phyloP scores from a whole-genome alignment of 805 yeast species.

The Candida easanensis region DNA sequence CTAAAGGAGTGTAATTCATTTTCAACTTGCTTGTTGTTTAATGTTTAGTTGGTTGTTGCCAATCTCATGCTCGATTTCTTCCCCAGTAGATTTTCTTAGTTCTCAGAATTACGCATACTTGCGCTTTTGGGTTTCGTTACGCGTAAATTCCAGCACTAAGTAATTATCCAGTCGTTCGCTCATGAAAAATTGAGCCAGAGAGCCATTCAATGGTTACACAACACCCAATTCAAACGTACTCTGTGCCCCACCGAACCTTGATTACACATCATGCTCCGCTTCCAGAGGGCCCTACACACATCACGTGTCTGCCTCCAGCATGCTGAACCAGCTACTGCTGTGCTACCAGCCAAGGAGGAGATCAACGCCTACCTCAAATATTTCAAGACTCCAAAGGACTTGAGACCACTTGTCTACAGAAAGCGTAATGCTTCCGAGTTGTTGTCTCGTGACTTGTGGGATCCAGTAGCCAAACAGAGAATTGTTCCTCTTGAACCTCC shows the following conservation, averaged over 20 bases:
- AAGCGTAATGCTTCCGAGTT: slow-evolving; percentile 37
- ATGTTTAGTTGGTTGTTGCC: neutral
- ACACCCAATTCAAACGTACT: too few relatives aligned
- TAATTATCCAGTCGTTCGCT: neutral
- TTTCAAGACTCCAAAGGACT: slow-evolving; percentile 30
- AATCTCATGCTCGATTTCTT: neutral
- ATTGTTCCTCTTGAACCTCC: slow-evolving; percentile 34
- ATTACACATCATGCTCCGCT: slow-evolving; percentile 14
- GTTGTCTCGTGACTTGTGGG: slow-evolving; percentile 38
- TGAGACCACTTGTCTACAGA: slow-evolving; percentile 40
- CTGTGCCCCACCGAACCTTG: too few relatives aligned
- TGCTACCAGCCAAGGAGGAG: slow-evolving; percentile 22
- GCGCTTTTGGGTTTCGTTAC: neutral
- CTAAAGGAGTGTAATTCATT: slow-evolving; percentile 35
- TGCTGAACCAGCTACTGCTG: neutral
- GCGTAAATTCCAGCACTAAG: slow-evolving; percentile 18
- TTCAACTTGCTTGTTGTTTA: neutral
- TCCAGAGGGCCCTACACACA: slow-evolving; percentile 16
- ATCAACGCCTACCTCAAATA: slow-evolving; percentile 33
- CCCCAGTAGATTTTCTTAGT: neutral
- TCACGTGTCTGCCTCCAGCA: slow-evolving; percentile 14
- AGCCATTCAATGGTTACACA: neutral
- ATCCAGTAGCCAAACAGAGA: slow-evolving; percentile 32
- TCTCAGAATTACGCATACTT: slow-evolving; percentile 10
- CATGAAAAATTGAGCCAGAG: slow-evolving; percentile 7